Conservation (phyloP, 768 basidiomycete genomes). For the Flagelloscypha sp. region DNA sequence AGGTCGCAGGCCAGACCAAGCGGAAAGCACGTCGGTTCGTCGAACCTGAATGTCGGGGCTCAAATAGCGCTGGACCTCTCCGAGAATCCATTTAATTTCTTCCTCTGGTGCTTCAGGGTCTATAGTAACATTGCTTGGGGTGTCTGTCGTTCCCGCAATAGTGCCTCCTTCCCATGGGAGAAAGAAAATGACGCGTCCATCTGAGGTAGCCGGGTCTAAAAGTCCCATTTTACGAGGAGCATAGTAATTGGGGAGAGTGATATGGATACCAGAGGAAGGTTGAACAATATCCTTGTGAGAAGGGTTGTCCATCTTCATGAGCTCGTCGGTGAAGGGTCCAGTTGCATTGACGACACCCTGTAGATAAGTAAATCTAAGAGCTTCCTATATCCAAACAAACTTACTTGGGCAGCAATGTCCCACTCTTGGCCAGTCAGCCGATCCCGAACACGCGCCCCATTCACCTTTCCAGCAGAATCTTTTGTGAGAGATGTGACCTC, state of each 20-base stretch:
- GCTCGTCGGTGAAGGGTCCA: conserved; percentile 84
- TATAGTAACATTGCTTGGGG: conserved; percentile 56
- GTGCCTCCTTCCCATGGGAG: conserved; percentile 98
- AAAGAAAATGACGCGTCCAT: conserved; percentile 98
- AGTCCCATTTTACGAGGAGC: conserved; percentile 93
- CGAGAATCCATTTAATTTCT: conserved; percentile 94
- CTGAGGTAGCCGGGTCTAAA: conserved; percentile 89
- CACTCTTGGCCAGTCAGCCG: conserved; percentile 77
- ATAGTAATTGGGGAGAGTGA: conserved; percentile 96
- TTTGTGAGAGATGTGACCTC: conserved; percentile 79
- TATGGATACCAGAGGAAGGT: conserved; percentile 88
- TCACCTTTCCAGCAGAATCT: conserved; percentile 50
- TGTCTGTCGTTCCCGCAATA: conserved; percentile 94
- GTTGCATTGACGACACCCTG: conserved; percentile 95
- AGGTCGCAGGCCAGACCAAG: conserved; percentile 90
- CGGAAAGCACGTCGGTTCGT: conserved; percentile 89
- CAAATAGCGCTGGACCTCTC: conserved; percentile 86
- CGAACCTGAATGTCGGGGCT: conserved; percentile 89
- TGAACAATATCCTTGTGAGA: conserved; percentile 81
- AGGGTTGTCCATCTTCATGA: conserved; percentile 76
- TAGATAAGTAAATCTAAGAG: not conserved
- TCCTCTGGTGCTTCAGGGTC: conserved; percentile 84
- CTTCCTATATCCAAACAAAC: conserved; percentile 2
- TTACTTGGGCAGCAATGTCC: conserved; percentile 72
- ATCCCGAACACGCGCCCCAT: conserved; percentile 72